Base-by-base conservation (phyloP, 1,284 basidiomycete species). In the Rhodotorula glutinis region DNA sequence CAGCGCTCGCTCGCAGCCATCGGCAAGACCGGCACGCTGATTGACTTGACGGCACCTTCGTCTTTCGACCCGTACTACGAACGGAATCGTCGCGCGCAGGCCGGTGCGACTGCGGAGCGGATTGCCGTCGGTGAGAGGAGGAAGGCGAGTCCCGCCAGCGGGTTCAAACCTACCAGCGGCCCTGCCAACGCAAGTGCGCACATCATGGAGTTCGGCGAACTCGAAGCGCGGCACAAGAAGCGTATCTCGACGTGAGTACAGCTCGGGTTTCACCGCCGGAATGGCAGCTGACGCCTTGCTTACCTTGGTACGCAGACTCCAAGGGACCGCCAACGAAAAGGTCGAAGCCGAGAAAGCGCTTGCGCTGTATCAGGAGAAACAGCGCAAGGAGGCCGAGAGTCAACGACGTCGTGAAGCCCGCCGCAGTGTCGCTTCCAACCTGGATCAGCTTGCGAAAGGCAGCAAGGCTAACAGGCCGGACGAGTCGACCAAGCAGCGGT, bases 191-290 rank as follows among this genome's bases (percentile, higher is more conserved):
- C 33, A 29, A 17, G 27, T 29, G 47, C 41, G 13, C 60, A 59
- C 43, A 67, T 71, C 29, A 68, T 71, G 66, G 70, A 63, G 47
- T 60, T 68, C 29, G 51, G 27, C 1, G 66, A 71, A 38, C 62
- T 71, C 2, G 66, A 71, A 44, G 66, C 57, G n/a, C 61, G 63
- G 49, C 66, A 71, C 46, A 55, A 64, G 38, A 68, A 63, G 61
- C 30, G 66, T 19, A 54, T 71, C 29, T 65, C 66, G 53, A 46
- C 56, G 69, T 71, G 46, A 43, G 66, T 66, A 25, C n/a, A 16
- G 5, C 19, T 21, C 44, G 23, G 11, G 27, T 4, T 47, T 14
- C 23, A 25, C n/a, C 17, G 2, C 47, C n/a, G 49, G 23, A 25
- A 33, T 19, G 3, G 19, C 10, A 14, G 41, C 27, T 21, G 33